phyloP scores from a whole-genome alignment of 106 monocot species.

The Acorus gramineus region DNA sequence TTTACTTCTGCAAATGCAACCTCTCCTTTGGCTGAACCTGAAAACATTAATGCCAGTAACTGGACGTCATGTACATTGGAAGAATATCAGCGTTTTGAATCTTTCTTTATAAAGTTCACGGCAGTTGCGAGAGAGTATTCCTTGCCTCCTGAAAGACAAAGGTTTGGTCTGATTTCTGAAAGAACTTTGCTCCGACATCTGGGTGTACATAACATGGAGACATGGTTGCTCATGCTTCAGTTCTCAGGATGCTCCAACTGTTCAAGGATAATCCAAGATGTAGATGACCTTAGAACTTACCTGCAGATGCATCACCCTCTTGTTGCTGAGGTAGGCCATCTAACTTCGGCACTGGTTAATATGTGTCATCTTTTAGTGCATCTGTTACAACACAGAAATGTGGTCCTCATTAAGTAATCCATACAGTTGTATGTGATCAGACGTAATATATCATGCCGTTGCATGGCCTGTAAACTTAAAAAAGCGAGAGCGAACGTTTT shows the following conservation, averaged over 20 bases:
- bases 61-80: conserved; percentile 35
- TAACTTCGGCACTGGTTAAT: background rate
- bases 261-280: conserved; percentile 44
- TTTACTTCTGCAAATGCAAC: conserved; percentile 42
- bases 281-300: conserved; percentile 43
- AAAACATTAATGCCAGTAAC: conserved; percentile 16
- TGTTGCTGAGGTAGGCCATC: conserved; percentile 55
- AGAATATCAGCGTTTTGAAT: conserved; percentile 50
- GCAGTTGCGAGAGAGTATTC: conserved; percentile 51
- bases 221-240: conserved; percentile 53
- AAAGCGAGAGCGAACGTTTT: no score
- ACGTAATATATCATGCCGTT: no score
- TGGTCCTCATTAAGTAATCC: no score
- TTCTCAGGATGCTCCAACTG: conserved; percentile 62
- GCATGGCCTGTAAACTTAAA: no score
- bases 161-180: conserved; percentile 70
- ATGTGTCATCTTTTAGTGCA: no score
- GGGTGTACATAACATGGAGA: conserved; percentile 32
- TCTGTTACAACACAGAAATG: no score
- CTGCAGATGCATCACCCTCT: conserved; percentile 34
- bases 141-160: conserved; percentile 65
- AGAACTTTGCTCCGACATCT: conserved; percentile 49
- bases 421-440: no score
- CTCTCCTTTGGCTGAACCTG: conserved; percentile 13
- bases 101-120: conserved; percentile 57